Base-by-base conservation (phyloP, 2,329 filamentous ascomycete species). In the Pseudocercospora crystallina region DNA sequence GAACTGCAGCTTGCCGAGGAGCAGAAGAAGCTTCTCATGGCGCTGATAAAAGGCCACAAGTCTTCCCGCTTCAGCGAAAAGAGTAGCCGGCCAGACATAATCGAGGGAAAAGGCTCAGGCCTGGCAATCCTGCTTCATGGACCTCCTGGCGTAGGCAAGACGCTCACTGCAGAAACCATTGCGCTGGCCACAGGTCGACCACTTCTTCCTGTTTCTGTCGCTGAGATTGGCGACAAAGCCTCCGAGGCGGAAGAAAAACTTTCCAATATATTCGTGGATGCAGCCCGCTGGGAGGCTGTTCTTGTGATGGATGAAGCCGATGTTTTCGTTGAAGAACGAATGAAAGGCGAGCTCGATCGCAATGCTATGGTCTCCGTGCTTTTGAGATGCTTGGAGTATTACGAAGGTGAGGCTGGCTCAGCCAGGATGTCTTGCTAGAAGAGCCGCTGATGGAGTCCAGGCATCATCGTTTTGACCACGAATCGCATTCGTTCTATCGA, bases 271-370 rank as follows among this genome's bases (percentile, higher is more conserved):
- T 51, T 55, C 15, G 26, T 32, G 8, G 29, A 38, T 13, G 49
- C 53, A 3, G 37, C 35, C 12, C 26, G 31, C 4, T 55, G 53
- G 53, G 42, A 44, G 20, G 49, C 49, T 2, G 40, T 55, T 9
- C 42, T 49, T 8, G 35, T 55, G 5, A 41, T 52, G 8, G 49
- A 55, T 33, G 49, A 55, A 44, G 52, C 86, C 2, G 87, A 90
- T 60, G 84, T 89, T 3, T 90, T 90, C 71, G 74, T 95, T 8
- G 87, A 92, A 73, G 86, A 87, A 66, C 82, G 89, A 1, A 85
- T 86, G 38, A 84, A 89, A 64, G 83, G 87, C 56, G 43, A 36
- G 5, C 87, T 94, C 60, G 84, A 89, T 63, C 84, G 89, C 47
- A 94, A 95, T 61, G 85, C 86, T 0, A 80, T 91, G 1, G 89